Evolutionary conservation across 345 rosid species (phyloP).

Genomic region (Arabidopsis arenosa): DNA sequence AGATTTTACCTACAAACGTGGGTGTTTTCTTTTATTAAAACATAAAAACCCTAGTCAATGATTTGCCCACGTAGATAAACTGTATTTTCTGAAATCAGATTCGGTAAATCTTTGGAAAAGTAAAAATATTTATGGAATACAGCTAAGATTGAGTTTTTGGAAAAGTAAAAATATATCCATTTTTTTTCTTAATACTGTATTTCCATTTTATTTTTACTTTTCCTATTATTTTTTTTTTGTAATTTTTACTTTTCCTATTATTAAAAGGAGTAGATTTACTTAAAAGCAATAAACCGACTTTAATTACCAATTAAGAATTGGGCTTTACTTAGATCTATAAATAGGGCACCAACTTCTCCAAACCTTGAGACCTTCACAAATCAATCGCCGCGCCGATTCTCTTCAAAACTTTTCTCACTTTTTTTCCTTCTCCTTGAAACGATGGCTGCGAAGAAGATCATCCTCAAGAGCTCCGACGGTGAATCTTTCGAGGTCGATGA

Average conservation of each 20-base stretch:
- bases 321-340: background rate
- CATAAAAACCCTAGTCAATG: background rate
- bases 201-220: too few species aligned
- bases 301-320: background rate
- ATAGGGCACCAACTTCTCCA: background rate
- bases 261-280: too few species aligned
- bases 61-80: background rate
- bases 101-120: background rate
- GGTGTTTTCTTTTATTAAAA: too few species aligned
- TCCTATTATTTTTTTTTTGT: too few species aligned
- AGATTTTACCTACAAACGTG: background rate
- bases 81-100: background rate
- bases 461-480: constrained; percentile 63
- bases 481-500: constrained; percentile 69
- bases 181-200: too few species aligned
- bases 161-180: background rate
- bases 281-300: background rate
- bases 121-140: background rate
- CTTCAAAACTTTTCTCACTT: background rate
- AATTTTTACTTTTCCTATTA: background rate
- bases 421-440: background rate
- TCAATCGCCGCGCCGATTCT: background rate
- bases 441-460: constrained; percentile 49
- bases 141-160: background rate
- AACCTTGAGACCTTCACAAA: background rate